Evolutionary conservation across 2,329 filamentous ascomycete species (phyloP).

Genomic region (Pochonia chlamydosporia): DNA sequence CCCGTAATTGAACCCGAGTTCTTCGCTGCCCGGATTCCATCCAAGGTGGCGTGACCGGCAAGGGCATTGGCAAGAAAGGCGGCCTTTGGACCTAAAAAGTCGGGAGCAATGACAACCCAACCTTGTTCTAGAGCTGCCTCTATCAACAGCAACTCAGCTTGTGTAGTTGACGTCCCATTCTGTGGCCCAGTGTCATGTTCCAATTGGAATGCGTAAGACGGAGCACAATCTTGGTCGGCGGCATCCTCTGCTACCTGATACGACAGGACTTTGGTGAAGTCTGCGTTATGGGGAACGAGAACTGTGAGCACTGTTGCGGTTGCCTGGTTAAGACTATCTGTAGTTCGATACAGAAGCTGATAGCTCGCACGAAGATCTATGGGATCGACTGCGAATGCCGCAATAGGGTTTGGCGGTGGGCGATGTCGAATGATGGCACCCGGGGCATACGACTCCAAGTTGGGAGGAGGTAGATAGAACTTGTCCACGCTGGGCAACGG

Average conservation of each 20-base stretch:
- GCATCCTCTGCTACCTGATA: conserved; percentile 37
- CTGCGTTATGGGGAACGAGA: conserved; percentile 27
- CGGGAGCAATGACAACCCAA: conserved; percentile 43
- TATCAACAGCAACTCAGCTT: conserved; percentile 16
- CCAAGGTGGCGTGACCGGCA: conserved; percentile 35
- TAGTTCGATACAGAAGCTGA: conserved; percentile 35
- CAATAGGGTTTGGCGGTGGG: background rate
- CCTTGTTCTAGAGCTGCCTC: conserved; percentile 29
- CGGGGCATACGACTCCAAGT: background rate
- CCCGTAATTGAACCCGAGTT: conserved; percentile 19
- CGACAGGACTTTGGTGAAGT: conserved; percentile 27
- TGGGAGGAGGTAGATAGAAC: background rate
- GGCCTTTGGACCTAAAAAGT: conserved; percentile 38
- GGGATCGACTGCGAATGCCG: background rate
- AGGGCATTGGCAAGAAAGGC: conserved; percentile 35
- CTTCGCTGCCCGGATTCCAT: conserved; percentile 36
- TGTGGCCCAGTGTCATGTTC: conserved; percentile 10
- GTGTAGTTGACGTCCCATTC: conserved; percentile 25
- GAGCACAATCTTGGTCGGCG: conserved; percentile 28
- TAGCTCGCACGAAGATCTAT: conserved; percentile 13
- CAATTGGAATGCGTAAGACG: conserved; percentile 19
- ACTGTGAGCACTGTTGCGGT: conserved; percentile 33
- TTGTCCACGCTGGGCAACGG: background rate
- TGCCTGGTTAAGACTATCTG: conserved; percentile 26
- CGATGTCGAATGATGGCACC: conserved; percentile 2